A percentile compares a stretch with the other conserved stretches of the same genome.
These are phyloP conservation scores for Debaryomycetaceae sp. DNA, from an alignment of 1,139 yeast genomes.

Conservation along the genomic window DNA sequence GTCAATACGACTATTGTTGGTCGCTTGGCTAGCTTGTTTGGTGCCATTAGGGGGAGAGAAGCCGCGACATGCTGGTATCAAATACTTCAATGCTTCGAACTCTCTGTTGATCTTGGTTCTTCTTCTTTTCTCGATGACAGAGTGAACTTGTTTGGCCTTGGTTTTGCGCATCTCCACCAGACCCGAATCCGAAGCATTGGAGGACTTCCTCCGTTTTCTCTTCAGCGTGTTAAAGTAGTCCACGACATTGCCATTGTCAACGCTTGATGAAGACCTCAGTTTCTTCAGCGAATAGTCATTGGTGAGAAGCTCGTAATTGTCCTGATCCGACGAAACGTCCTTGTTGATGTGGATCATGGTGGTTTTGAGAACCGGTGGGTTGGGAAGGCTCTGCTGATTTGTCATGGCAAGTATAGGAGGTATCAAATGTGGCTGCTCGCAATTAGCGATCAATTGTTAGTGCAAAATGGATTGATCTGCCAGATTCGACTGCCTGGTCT, in stretches of 20 bases:
- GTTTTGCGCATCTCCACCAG: conserved; percentile 53
- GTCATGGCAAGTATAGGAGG: neutral
- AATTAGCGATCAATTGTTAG: no score
- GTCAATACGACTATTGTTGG: conserved; percentile 35
- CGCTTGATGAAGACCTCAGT: conserved; percentile 2
- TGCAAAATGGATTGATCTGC: no score
- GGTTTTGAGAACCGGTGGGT: conserved; percentile 61
- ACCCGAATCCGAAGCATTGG: conserved; percentile 45
- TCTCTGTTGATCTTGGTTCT: conserved; percentile 77
- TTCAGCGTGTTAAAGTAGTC: conserved; percentile 11
- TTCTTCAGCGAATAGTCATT: conserved; percentile 23
- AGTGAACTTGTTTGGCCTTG: conserved; percentile 65
- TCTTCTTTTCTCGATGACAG: conserved; percentile 76
- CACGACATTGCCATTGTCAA: neutral
- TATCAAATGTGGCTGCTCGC: no score
- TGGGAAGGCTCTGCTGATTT: conserved; percentile 29
- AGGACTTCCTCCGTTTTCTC: conserved; percentile 47
- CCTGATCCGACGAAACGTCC: conserved; percentile 41
- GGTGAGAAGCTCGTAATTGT: conserved; percentile 41
- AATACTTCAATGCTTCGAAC: conserved; percentile 72
- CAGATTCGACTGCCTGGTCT: no score
- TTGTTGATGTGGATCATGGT: conserved; percentile 59
- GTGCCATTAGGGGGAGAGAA: conserved; percentile 24
- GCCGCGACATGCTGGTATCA: conserved; percentile 73
- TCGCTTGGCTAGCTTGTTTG: conserved; percentile 7